Percentiles rank a stretch among this genome's conserved stretches.
phyloP scores from a whole-genome alignment of 164 flowering plant genomes.

The Chloranthus sessilifolius region DNA sequence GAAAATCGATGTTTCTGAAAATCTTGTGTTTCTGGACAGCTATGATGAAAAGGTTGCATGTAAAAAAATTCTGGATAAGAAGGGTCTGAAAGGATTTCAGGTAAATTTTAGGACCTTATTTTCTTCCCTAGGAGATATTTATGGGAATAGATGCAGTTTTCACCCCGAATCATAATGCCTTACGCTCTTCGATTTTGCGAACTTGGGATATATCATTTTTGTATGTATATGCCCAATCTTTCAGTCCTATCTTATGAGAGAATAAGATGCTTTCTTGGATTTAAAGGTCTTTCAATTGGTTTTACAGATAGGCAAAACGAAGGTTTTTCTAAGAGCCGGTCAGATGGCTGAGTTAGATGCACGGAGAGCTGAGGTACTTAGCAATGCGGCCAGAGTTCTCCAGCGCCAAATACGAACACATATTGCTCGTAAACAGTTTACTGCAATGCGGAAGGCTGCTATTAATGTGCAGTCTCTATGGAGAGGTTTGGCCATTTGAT shows the following conservation, averaged over 20 bases:
- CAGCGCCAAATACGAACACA: slow-evolving; percentile 51
- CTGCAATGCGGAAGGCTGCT: slow-evolving; percentile 45
- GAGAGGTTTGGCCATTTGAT: slow-evolving; percentile 47
- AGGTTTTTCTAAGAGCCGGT: slow-evolving; percentile 83
- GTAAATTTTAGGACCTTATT: slow-evolving; percentile 24
- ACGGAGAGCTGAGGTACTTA: slow-evolving; percentile 49
- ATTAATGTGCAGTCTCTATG: slow-evolving; percentile 55
- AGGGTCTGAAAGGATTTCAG: slow-evolving; percentile 68
- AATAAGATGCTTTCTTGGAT: too few relatives aligned
- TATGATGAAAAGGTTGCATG: slow-evolving; percentile 70
- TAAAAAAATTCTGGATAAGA: slow-evolving; percentile 61
- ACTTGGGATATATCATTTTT: too few relatives aligned
- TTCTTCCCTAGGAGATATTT: background rate
- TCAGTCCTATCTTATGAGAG: too few relatives aligned
- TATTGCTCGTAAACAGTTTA: slow-evolving; percentile 49
- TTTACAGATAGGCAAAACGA: slow-evolving; percentile 77
- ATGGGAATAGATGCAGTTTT: too few relatives aligned
- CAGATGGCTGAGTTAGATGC: slow-evolving; percentile 97
- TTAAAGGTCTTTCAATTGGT: too few relatives aligned
- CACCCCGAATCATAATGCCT: too few relatives aligned
- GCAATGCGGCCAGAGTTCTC: slow-evolving; percentile 51
- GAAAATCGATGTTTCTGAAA: background rate
- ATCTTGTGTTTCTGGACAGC: slow-evolving; percentile 33
- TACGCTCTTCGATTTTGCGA: too few relatives aligned
- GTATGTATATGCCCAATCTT: too few relatives aligned